Percentiles rank a stretch among this genome's conserved stretches.
Conservation (phyloP, 768 basidiomycete species). For the Kwoniella sp. region DNA sequence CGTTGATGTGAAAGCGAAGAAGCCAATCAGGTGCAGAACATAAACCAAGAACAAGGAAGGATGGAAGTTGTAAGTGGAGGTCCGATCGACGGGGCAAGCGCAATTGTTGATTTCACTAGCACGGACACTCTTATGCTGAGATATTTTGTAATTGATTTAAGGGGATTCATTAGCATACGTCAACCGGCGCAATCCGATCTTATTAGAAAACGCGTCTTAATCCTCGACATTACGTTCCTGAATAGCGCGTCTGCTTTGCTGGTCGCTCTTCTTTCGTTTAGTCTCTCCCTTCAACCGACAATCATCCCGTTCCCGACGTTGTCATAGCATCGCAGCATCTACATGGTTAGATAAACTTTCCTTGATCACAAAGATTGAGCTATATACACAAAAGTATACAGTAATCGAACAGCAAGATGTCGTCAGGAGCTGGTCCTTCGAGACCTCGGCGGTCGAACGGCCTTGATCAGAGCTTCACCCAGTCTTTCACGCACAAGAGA, state of each 20-base stretch:
- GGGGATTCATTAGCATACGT: not conserved
- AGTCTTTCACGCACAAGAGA: slow-evolving; percentile 12
- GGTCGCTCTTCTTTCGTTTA: not conserved
- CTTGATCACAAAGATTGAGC: too few species aligned
- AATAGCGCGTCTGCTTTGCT: not conserved
- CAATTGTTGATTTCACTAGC: not conserved
- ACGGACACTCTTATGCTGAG: not conserved
- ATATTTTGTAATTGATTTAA: not conserved
- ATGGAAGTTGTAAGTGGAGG: slow-evolving; percentile 22
- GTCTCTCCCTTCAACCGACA: not conserved
- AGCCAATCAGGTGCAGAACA: not conserved
- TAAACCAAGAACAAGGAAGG: slow-evolving; percentile 6
- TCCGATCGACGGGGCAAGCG: not conserved
- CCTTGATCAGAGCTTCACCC: not conserved
- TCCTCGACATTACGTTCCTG: not conserved
- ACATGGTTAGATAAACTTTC: too few species aligned
- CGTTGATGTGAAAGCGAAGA: too few species aligned
- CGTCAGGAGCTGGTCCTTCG: slow-evolving; percentile 23
- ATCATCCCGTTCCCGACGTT: not conserved
- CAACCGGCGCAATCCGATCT: not conserved
- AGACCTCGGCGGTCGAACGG: not conserved
- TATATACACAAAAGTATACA: too few species aligned
- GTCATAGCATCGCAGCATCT: too few species aligned
- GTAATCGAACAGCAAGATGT: not conserved
- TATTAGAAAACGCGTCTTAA: not conserved